Base-by-base conservation (phyloP, 1,139 yeast genomes). In the Zygotorulaspora mrakii region DNA sequence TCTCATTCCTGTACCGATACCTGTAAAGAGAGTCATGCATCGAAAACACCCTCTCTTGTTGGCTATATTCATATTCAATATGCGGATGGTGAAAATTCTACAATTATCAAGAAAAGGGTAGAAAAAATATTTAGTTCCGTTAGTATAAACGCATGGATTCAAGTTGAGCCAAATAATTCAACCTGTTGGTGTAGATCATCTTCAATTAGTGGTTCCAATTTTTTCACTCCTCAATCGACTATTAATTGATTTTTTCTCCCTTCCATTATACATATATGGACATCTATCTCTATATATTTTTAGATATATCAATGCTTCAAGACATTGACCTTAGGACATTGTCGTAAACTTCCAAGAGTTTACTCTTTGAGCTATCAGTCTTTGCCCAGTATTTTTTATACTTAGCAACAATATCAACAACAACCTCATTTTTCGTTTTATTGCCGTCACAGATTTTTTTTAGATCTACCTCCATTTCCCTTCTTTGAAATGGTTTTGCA, bases 401-500 rank as follows among this genome's bases (percentile, higher is more conserved):
- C 53, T 80, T 67, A 17, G 64, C 65, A 8, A 83, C 63, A 33
- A 83, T 74, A 45, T 77, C 77, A 4, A 65, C 61, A 8, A 82
- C 59, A 0, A 88, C 94, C 5, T 67, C 71, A 2, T 67, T 66
- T 53, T 76, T 78, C 1, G 75, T 61, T 33, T 68, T 66, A 3
- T 59, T 52, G 0, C 97, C 97, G 0, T 73, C 71, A 33, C 88
- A 83, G 6, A 91, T 85, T 31, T 72, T 71, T 43, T 71, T 76
- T 55, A 94, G 69, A 37, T 77, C 74, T 11, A 62, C 66, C 56
- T 94, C 99, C 59, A 91, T 70, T 33, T 77, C 77, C 46, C 83
- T 81, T 40, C 99, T 69, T 47, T 91, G 66, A 53, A 85, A 85
- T 2, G 99, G 99, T 54, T 91, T 91, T 0, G 96, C 82, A 43